Base-by-base conservation (phyloP, 2,329 filamentous ascomycete species). In the Claviceps sorghi region DNA sequence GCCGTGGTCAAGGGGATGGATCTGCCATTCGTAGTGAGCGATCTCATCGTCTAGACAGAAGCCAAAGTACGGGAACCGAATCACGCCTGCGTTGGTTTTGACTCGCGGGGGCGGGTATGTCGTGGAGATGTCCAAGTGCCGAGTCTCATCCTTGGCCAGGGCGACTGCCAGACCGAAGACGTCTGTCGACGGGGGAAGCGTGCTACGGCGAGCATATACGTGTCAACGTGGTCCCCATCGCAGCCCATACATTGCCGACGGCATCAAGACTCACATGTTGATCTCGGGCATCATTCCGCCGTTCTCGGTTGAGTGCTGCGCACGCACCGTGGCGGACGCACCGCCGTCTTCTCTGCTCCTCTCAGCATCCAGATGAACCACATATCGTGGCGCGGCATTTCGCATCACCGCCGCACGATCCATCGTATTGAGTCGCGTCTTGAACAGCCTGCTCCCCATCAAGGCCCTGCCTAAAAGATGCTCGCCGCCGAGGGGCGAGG, bases 381-480 rank as follows among this genome's bases (percentile, higher is more conserved):
- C 36, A 10, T 54, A 47, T 4, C 17, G 29, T 7, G 29, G 26
- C 15, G 44, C 44, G 21, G 17, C 44, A 13, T 17, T 7, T 5
- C 11, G 26, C 29, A 46, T 26, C 29, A 32, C 29, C 11, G 17
- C 19, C 29, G 17, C 29, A 26, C 40, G 19, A 9, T 48, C 26
- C 40, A 54, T 44, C 21, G 49, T 52, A 19, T 48, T 45, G 9
- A 54, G 10, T 45, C 49, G 45, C 19, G 53, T 52, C 45, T 43
- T 52, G 50, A 49, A 54, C 15, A 51, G 41, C n/a, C 52, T 43
- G 26, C 49, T 51, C 6, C 52, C 52, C 44, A 52, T 54, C 38
- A 52, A 29, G 8, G 51, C 11, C 40, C 15, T 45, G 29, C 46
- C 51, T 1, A 47, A 15, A n/a, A 45, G 26, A 4, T 49, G 29